Conservation (phyloP, 78 protist species). For the Mastigamoeba balamuthi region DNA sequence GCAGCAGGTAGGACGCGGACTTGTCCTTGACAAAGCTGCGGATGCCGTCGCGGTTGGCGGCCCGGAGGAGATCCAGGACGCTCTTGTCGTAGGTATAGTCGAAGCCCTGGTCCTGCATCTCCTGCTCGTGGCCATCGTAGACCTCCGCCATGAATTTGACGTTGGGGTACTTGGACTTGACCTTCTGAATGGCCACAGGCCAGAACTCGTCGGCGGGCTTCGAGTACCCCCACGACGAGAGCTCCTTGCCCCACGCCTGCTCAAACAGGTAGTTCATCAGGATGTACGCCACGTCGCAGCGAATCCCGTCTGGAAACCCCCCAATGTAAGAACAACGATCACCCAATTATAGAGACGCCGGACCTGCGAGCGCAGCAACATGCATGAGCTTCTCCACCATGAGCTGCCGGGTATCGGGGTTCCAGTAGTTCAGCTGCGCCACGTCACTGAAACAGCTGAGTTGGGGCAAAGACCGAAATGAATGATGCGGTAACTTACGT, state of each 20-base stretch:
- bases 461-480: too few relatives aligned
- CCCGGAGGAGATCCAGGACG: conserved; percentile 38
- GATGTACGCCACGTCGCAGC: conserved; percentile 82
- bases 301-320: conserved; percentile 59
- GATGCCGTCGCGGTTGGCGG: conserved; percentile 36
- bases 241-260: conserved; percentile 42
- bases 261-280: conserved; percentile 26
- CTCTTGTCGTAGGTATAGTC: conserved; percentile 80
- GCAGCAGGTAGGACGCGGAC: background rate
- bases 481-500: too few relatives aligned
- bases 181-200: conserved; percentile 51
- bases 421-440: conserved; percentile 76
- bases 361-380: background rate
- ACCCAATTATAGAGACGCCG: background rate
- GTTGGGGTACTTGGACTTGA: conserved; percentile 54
- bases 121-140: conserved; percentile 22
- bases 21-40: conserved; percentile 3
- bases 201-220: conserved; percentile 71
- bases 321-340: too few relatives aligned
- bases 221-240: conserved; percentile 49
- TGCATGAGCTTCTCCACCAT: background rate
- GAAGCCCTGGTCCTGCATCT: conserved; percentile 56
- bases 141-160: conserved; percentile 68
- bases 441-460: conserved; percentile 20
- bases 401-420: conserved; percentile 7